phyloP scores from a whole-genome alignment of 306 rosid species.

The Crataegus laevigata region DNA sequence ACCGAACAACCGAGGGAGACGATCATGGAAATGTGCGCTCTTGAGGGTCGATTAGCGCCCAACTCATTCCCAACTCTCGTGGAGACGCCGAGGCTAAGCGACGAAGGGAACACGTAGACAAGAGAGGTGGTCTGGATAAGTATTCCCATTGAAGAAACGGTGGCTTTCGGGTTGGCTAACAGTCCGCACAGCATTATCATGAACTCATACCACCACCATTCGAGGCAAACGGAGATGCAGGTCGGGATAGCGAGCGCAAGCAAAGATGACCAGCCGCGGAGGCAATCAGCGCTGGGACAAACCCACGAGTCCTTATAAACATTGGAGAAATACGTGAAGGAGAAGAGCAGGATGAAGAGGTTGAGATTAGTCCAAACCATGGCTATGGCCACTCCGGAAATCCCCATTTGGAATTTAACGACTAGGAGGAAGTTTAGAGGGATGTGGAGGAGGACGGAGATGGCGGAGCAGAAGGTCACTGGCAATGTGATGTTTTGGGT shows the following conservation, averaged over 20 bases:
- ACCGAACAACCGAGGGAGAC: conserved; percentile 52
- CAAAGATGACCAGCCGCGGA: conserved; percentile 66
- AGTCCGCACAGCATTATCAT: conserved; percentile 88
- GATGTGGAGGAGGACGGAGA: conserved; percentile 70
- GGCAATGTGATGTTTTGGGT: conserved; percentile 79
- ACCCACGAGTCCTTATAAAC: conserved; percentile 90
- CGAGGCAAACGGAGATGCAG: conserved; percentile 88
- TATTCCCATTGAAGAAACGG: conserved; percentile 89
- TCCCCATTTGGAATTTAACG: conserved; percentile 56
- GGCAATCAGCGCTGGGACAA: conserved; percentile 55
- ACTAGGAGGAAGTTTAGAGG: conserved; percentile 77
- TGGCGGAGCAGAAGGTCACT: conserved; percentile 63
- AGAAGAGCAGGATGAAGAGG: conserved; percentile 49
- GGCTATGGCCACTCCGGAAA: conserved; percentile 80
- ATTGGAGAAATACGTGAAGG: conserved; percentile 58
- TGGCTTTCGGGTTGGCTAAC: conserved; percentile 63
- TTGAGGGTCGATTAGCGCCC: conserved; percentile 69
- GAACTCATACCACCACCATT: conserved; percentile 99
- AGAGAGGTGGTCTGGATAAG: conserved; percentile 79
- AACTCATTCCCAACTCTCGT: conserved; percentile 71
- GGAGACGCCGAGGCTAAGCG: conserved; percentile 81
- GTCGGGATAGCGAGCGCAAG: conserved; percentile 70
- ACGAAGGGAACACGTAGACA: conserved; percentile 81
- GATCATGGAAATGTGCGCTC: conserved; percentile 71
- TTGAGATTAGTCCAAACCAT: conserved; percentile 72